Conservation (phyloP, 1,284 basidiomycete genomes). For the Lentinus polychrous region DNA sequence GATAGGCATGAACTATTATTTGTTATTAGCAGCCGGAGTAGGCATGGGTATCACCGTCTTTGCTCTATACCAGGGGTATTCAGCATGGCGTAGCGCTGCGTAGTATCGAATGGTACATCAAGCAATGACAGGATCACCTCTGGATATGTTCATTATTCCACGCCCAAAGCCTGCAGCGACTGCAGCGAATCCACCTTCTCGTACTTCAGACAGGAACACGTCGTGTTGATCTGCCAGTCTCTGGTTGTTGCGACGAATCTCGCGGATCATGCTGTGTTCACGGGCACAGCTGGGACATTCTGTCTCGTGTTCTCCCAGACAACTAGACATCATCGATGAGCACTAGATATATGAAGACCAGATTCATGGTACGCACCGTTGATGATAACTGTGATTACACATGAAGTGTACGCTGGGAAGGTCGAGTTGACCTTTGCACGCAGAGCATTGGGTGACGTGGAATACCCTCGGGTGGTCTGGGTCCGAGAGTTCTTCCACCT, state of each 20-base stretch:
- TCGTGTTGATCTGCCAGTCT: conserved; percentile 81
- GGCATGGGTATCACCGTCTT: too few species aligned
- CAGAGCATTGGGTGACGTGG: conserved; percentile 88
- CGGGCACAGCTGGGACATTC: conserved; percentile 87
- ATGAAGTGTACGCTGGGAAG: conserved; percentile 95
- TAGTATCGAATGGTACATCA: not conserved
- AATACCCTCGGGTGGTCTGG: conserved; percentile 78
- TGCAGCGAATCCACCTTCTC: conserved; percentile 77
- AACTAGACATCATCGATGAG: conserved; percentile 42
- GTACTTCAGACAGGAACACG: conserved; percentile 81
- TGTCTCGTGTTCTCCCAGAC: conserved; percentile 76
- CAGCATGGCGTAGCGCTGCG: too few species aligned
- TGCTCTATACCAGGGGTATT: too few species aligned
- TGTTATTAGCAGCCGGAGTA: too few species aligned
- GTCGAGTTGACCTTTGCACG: conserved; percentile 84
- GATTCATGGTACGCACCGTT: conserved; percentile 47
- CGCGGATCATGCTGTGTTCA: conserved; percentile 84
- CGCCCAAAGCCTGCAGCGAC: conserved; percentile 78
- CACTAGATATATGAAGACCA: not conserved
- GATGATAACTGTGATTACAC: conserved; percentile 97
- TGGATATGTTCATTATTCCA: conserved; percentile 52
- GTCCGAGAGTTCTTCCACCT: conserved; percentile 78
- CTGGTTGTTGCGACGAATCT: conserved; percentile 82
- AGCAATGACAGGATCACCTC: conserved; percentile 17
- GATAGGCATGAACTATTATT: too few species aligned